Base-by-base conservation (phyloP, 2,329 filamentous ascomycete species). In the Macrophomina phaseolina region DNA sequence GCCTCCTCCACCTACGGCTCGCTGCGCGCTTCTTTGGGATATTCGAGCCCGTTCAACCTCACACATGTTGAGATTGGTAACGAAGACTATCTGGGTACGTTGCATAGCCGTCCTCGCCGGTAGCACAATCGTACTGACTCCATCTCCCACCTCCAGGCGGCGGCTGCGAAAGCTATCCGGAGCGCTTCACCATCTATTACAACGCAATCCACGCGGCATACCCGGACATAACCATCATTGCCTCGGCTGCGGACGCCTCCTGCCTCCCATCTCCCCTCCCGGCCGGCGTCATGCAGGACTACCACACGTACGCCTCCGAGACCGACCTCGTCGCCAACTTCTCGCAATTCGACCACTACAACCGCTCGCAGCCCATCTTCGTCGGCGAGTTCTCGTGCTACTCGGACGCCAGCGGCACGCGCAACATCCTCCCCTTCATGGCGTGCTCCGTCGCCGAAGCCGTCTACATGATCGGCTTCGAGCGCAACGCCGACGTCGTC, bases 31-130 rank as follows among this genome's bases (percentile, higher is more conserved):
- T 77, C 83, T 51, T 81, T 89, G 2, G 89, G 89, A 3, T 85
- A 90, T 70, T 83, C 86, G 0, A 81, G 87, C 67, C 89, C 89
- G 0, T 91, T 87, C 78, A 79, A 74, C 36, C 81, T 91, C 58
- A 80, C 84, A 11, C 89, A 85, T 70, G 86, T 91, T 65, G 89
- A 91, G 76, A 78, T 91, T 51, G 89, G 89, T 67, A 91, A 91
- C 73, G 89, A 91, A 73, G 89, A 91, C 71, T 86, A 85, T 80
- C 82, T 90, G 4, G 81, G 42, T 45, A n/a, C 12, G 42, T 45
- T 45, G 8, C 42, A 14, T 45, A 23, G 23, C 23, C 23, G 11
- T 14, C 42, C 42, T 45, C 16, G 11, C 7, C 12, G 42, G 7
- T n/a, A 45, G 12, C 9, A 38, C 4, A 14, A 45, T 12, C 7